A percentile compares a stretch with the other conserved stretches of the same genome.
Evolutionary conservation across 805 yeast genomes (phyloP).

Genomic region (Metschnikowia aberdeeniae): DNA sequence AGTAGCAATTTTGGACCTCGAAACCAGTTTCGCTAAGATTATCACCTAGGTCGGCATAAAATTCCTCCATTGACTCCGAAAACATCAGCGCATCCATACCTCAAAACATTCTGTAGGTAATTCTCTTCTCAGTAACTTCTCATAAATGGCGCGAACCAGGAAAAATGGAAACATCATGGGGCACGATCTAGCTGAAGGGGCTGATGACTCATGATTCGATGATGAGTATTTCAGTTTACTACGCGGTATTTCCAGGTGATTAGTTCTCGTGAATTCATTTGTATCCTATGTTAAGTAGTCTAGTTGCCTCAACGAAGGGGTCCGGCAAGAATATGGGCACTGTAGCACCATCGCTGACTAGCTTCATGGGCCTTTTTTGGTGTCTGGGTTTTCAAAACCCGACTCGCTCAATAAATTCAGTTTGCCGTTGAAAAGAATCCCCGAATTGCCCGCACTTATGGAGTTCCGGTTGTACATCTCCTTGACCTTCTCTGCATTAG

Average conservation of each 20-base stretch:
- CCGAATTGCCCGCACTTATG: slow-evolving; percentile 46
- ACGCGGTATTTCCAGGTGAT: too few species aligned
- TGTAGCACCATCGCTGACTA: too few species aligned
- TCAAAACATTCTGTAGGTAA: not conserved
- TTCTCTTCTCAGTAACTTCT: too few species aligned
- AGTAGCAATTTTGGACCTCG: slow-evolving; percentile 10
- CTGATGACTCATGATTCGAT: too few species aligned
- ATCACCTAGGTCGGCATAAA: not conserved
- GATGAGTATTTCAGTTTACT: too few species aligned
- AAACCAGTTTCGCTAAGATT: not conserved
- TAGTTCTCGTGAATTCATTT: too few species aligned
- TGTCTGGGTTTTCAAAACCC: slow-evolving; percentile 21
- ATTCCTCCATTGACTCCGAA: not conserved
- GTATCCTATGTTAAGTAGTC: too few species aligned
- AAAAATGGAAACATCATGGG: too few species aligned
- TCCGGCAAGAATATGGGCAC: too few species aligned
- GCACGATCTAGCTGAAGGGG: too few species aligned
- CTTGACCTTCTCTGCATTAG: slow-evolving; percentile 56
- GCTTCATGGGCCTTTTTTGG: not conserved
- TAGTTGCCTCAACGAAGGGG: too few species aligned
- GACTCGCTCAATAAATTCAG: slow-evolving; percentile 54
- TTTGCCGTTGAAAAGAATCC: slow-evolving; percentile 45
- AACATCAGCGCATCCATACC: not conserved
- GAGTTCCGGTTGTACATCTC: slow-evolving; percentile 56
- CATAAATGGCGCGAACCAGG: too few species aligned